Evolutionary conservation across 1,284 basidiomycete genomes (phyloP).

Genomic region (Gomphus bonarii): DNA sequence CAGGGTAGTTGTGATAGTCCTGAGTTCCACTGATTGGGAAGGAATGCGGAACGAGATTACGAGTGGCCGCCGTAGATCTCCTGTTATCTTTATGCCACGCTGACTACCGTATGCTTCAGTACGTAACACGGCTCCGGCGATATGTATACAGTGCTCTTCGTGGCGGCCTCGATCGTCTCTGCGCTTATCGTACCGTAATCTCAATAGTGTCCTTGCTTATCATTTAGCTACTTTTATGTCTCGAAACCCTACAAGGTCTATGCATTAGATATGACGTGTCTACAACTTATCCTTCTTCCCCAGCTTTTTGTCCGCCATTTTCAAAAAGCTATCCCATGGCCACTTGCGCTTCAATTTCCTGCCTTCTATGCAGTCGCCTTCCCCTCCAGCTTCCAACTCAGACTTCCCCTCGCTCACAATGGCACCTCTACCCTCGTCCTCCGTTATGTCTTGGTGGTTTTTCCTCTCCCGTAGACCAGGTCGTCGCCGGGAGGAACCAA

Average conservation of each 20-base stretch:
- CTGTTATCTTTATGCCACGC: background rate
- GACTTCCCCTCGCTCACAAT: background rate
- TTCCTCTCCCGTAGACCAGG: background rate
- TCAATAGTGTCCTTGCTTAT: background rate
- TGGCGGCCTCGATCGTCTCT: background rate
- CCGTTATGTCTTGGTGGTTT: background rate
- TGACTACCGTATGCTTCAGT: background rate
- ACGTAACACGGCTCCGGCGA: background rate
- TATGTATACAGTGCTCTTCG: background rate
- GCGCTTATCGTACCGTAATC: background rate
- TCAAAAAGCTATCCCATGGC: background rate
- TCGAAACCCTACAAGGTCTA: background rate
- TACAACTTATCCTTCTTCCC: background rate
- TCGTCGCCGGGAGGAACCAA: background rate
- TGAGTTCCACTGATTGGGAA: too few relatives aligned
- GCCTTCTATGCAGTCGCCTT: background rate
- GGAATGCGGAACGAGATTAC: background rate
- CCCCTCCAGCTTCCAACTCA: background rate
- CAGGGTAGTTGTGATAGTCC: too few relatives aligned
- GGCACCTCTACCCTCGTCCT: background rate
- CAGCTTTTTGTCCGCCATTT: background rate
- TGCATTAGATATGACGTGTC: background rate
- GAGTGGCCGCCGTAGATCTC: background rate
- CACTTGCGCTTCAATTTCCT: background rate
- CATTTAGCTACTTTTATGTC: background rate